Conservation (phyloP, 2,329 filamentous ascomycete genomes). For the Verruconis gallopava region DNA sequence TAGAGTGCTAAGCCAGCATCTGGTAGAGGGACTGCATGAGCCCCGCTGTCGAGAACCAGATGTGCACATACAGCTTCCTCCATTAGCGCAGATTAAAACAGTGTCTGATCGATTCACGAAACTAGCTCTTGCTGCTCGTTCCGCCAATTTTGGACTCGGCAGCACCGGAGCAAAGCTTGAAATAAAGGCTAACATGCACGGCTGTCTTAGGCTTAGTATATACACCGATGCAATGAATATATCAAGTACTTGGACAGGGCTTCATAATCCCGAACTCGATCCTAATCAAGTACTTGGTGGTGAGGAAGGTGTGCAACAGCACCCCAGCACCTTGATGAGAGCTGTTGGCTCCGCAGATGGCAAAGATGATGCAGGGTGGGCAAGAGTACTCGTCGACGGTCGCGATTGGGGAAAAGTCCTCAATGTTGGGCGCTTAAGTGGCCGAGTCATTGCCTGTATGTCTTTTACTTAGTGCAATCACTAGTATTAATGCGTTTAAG, state of each 20-base stretch:
- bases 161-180: conserved; percentile 53
- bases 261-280: conserved; percentile 81
- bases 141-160: conserved; percentile 22
- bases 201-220: conserved; percentile 66
- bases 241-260: conserved; percentile 69
- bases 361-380: conserved; percentile 71
- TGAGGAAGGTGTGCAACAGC: conserved; percentile 55
- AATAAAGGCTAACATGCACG: conserved; percentile 88
- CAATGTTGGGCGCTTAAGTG: conserved; percentile 79
- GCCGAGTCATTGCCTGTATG: conserved; percentile 80
- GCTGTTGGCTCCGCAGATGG: conserved; percentile 41
- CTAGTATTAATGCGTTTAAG: conserved; percentile 19
- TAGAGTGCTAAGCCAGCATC: conserved; percentile 68
- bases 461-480: conserved; percentile 3
- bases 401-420: conserved; percentile 91
- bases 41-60: conserved; percentile 83
- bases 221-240: conserved; percentile 76
- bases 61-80: conserved; percentile 82
- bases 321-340: conserved; percentile 70
- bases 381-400: conserved; percentile 80
- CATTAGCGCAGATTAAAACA: conserved; percentile 75
- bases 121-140: conserved; percentile 41
- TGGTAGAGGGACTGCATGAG: conserved; percentile 88
- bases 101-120: conserved; percentile 94
- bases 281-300: conserved; percentile 56